Base-by-base conservation (phyloP, 495 filamentous ascomycete genomes). In the Penicillium daleae region DNA sequence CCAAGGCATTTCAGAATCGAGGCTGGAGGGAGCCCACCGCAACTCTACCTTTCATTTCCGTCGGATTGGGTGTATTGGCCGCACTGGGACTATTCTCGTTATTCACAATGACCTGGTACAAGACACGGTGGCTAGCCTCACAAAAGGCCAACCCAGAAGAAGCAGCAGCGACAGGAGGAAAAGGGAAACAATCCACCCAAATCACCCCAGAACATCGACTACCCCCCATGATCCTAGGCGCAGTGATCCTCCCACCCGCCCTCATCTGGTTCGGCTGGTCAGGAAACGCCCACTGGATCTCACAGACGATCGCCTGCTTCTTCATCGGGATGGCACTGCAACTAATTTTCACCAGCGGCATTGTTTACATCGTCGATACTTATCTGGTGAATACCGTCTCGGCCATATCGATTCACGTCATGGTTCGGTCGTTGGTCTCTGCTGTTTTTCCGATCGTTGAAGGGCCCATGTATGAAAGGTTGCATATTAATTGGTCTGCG, bases 351-450 rank as follows among this genome's bases (percentile, higher is more conserved):
- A 72, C 72, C 50, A 64, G 57, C 6, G 69, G 71, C 10, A 65
- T 73, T 39, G 86, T 81, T 24, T 87, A 86, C 61, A 75, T 86
- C 44, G 74, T 86, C 60, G 84, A 88, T 62, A 74, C 77, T 37
- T 89, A 88, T 61, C 57, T 74, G n/a, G 56, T 78, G 61, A 72
- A 81, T 51, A 76, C 77, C 6, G 79, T 80, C 57, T 79, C 83
- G 0, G 86, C 87, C 1, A 78, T 88, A 9, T 83, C 82, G 5
- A 86, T 86, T 17, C 89, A 89, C 57, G 88, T 87, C 1, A 85
- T 89, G 60, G 57, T 90, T 55, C 71, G 88, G 15, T 83, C 79
- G 22, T 71, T 82, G 55, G 85, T 89, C 56, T 85, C 80, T 0
- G 87, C 73, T 1, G 69, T 62, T 0, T 73, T 74, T 9, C 73